Evolutionary conservation across 2,329 filamentous ascomycete genomes (phyloP), one percentile per base, ranked within the genome.

Genomic region (Magnaporthiopsis poae): DNA sequence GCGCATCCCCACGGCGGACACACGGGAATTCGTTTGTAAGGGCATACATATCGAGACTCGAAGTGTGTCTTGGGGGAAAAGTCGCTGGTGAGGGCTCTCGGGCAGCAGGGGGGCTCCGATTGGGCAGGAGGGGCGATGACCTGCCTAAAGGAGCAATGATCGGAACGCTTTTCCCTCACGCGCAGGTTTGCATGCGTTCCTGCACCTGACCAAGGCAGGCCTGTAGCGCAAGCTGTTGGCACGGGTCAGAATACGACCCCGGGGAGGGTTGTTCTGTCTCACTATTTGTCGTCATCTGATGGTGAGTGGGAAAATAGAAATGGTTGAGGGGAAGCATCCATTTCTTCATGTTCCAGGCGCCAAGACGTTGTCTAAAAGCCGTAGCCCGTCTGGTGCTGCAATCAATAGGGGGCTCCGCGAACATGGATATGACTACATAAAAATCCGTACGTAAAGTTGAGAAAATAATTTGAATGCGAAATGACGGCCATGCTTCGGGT

Each of bases 111-210:
- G 5, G 13, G 63, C 62, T 39, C 39, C 71, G 71, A 72, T 72
- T 72, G 71, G 71, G n/a, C 63, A 59, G 62, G 39, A 60, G 13
- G 61, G 60, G 63, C 64, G 65, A 66, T 68, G 66, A 73, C 71
- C 71, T 73, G 69, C 71, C 71, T 69, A 71, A 71, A 70, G 29
- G 46, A 68, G 71, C 39, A 64, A 46, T 27, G 33, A 64, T 21
- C 25, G 18, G 13, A 27, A 3, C 13, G 27, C 33, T 36, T 9
- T 7, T 35, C 18, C 15, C 61, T 35, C 18, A 15, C 12, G 61
- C 39, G 61, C 33, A 15, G 61, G 33, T 39, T 63, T 63, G 61
- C 61, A 63, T 63, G 61, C 61, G n/a, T 36, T 39, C 46, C 46
- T 56, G 46, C 46, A 56, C 46, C 18, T 56, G 46, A 56, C 46